These are phyloP conservation scores for Rhizopogon vesiculosus DNA, from an alignment of 768 basidiomycete species.

Conservation along the genomic window DNA sequence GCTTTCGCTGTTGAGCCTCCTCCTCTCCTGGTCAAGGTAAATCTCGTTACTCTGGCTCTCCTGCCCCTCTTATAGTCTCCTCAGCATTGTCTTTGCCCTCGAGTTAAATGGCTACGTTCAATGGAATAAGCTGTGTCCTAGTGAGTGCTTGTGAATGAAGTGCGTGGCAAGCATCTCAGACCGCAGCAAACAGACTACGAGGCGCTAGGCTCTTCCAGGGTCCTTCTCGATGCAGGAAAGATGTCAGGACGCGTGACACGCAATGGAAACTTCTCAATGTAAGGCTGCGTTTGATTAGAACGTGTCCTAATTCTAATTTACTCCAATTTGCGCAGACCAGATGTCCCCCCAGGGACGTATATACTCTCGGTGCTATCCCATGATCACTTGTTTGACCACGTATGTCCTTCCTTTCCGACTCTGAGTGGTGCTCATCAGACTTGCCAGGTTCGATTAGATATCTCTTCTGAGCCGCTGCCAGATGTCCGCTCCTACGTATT, in stretches of 20 bases:
- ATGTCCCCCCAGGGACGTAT: slow-evolving; percentile 66
- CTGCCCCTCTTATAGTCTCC: not conserved
- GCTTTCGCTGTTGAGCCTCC: not conserved
- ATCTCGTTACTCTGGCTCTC: not conserved
- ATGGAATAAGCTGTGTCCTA: slow-evolving; percentile 59
- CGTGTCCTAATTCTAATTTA: slow-evolving; percentile 6
- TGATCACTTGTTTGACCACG: slow-evolving; percentile 70
- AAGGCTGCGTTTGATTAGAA: slow-evolving; percentile 17
- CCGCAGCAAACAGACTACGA: slow-evolving; percentile 23
- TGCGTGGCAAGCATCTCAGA: slow-evolving; percentile 6
- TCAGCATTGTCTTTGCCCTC: slow-evolving; percentile 32
- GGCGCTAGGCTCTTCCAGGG: slow-evolving; percentile 52
- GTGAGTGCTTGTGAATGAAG: not conserved
- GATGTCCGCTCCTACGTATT: slow-evolving; percentile 61
- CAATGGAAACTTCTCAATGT: slow-evolving; percentile 69
- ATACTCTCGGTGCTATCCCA: slow-evolving; percentile 63
- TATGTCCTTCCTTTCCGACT: slow-evolving; percentile 20
- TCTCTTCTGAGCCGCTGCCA: slow-evolving; percentile 38
- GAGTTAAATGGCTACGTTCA: slow-evolving; percentile 59
- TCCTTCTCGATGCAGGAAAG: slow-evolving; percentile 55
- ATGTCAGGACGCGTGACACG: slow-evolving; percentile 47
- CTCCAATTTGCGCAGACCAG: slow-evolving; percentile 39
- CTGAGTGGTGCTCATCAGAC: slow-evolving; percentile 3
- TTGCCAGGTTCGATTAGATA: slow-evolving; percentile 62
- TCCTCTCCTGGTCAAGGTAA: slow-evolving; percentile 17